A percentile compares a stretch with the other conserved stretches of the same genome.
Evolutionary conservation across 306 rosid genomes (phyloP).

Genomic region (Clitoria ternatea): DNA sequence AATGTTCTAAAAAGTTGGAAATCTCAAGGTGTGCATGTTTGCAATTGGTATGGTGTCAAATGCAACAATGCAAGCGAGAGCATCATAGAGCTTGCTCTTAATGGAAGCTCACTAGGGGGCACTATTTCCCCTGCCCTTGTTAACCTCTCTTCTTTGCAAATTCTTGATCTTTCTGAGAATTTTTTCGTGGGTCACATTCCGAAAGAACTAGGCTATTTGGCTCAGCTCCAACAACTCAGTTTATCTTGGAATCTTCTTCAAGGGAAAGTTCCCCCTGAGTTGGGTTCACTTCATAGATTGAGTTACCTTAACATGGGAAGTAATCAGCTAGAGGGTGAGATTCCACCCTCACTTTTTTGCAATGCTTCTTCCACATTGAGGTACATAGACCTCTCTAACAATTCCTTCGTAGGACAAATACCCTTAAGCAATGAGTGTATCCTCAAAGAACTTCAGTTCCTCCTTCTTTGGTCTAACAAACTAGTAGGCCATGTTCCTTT

Average conservation of each 20-base stretch:
- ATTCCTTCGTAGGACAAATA: slow-evolving; percentile 52
- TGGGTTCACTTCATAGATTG: slow-evolving; percentile 48
- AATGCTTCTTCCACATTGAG: slow-evolving; percentile 50
- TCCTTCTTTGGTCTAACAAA: slow-evolving; percentile 67
- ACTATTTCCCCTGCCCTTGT: slow-evolving; percentile 52
- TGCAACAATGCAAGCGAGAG: slow-evolving; percentile 44
- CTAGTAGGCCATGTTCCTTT: slow-evolving; percentile 47
- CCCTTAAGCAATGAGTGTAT: slow-evolving; percentile 47
- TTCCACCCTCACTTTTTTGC: slow-evolving; percentile 57
- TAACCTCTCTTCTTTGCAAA: slow-evolving; percentile 46
- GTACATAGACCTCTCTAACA: slow-evolving; percentile 66
- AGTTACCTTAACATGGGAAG: slow-evolving; percentile 60
- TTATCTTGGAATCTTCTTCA: slow-evolving; percentile 47
- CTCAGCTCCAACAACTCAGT: slow-evolving; percentile 45
- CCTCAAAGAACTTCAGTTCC: slow-evolving; percentile 45
- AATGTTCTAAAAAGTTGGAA: slow-evolving; percentile 45
- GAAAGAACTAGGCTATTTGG: slow-evolving; percentile 43
- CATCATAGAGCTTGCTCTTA: slow-evolving; percentile 63
- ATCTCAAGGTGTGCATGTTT: slow-evolving; percentile 33
- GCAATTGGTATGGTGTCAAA: slow-evolving; percentile 55
- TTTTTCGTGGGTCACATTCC: slow-evolving; percentile 58
- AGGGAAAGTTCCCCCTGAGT: slow-evolving; percentile 42
- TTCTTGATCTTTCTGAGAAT: slow-evolving; percentile 66
- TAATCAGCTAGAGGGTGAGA: slow-evolving; percentile 44
- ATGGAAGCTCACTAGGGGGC: slow-evolving; percentile 48